Percentiles rank a stretch among this genome's conserved stretches.
phyloP scores from a whole-genome alignment of 2,329 filamentous ascomycete genomes.

The Stachybotrys chartarum region DNA sequence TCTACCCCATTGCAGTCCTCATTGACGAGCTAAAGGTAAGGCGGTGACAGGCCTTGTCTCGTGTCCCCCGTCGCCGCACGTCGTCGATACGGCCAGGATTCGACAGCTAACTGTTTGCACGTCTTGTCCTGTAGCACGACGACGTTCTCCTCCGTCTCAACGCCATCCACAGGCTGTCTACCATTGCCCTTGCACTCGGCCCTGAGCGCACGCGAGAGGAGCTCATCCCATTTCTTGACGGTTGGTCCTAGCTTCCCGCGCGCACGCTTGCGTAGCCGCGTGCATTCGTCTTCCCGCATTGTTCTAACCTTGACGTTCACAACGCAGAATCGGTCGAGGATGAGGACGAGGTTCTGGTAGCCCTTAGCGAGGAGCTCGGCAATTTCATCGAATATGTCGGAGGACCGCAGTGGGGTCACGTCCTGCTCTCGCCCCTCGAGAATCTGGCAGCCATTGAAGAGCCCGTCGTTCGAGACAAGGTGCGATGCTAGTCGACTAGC shows the following conservation, averaged over 20 bases:
- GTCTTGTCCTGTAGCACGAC: slow-evolving; percentile 63
- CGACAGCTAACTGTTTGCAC: not conserved
- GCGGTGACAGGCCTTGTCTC: slow-evolving; percentile 11
- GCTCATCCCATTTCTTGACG: slow-evolving; percentile 97
- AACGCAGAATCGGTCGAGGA: slow-evolving; percentile 90
- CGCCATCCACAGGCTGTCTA: slow-evolving; percentile 95
- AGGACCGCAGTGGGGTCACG: slow-evolving; percentile 86
- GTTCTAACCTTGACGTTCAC: slow-evolving; percentile 10
- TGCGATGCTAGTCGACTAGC: slow-evolving; percentile 27
- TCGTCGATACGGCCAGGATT: no score
- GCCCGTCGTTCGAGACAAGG: slow-evolving; percentile 96
- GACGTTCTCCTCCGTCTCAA: slow-evolving; percentile 97
- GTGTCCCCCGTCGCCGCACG: no score
- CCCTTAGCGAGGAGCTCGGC: slow-evolving; percentile 92
- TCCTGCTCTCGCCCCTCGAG: slow-evolving; percentile 93
- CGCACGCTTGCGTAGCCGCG: slow-evolving; percentile 5
- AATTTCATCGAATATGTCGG: slow-evolving; percentile 97
- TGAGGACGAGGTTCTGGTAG: slow-evolving; percentile 96
- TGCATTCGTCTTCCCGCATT: not conserved
- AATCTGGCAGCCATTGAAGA: slow-evolving; percentile 98
- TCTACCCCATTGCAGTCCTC: slow-evolving; percentile 98
- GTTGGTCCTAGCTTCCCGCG: slow-evolving; percentile 47
- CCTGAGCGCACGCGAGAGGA: slow-evolving; percentile 96
- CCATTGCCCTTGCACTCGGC: slow-evolving; percentile 92
- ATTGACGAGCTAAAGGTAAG: slow-evolving; percentile 98